These are phyloP conservation scores for Paraglomus brasilianum DNA, from an alignment of 192 early-diverging fungal genomes.

Conservation along the genomic window DNA sequence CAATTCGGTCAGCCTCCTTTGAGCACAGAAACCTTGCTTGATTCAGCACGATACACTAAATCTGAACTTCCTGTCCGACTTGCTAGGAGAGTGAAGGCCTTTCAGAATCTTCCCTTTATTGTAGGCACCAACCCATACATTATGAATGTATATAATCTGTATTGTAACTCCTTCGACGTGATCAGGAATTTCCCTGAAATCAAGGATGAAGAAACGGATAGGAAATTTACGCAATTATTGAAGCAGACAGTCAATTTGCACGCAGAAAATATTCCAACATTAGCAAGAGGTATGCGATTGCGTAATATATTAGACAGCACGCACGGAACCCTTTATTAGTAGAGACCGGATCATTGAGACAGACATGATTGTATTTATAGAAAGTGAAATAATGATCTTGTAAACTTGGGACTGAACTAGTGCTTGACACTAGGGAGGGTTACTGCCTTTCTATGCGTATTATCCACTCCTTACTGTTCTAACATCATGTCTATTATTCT, in stretches of 20 bases:
- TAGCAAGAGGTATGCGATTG: constrained; percentile 69
- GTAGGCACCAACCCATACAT: constrained; percentile 97
- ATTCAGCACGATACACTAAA: constrained; percentile 63
- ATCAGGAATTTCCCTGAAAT: constrained; percentile 67
- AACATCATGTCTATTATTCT: neutral
- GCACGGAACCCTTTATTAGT: too few relatives aligned
- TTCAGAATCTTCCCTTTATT: constrained; percentile 92
- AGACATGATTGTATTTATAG: too few relatives aligned
- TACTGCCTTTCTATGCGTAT: constrained; percentile 5
- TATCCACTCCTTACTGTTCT: constrained; percentile 7
- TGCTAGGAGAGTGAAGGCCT: constrained; percentile 80
- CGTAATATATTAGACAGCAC: too few relatives aligned
- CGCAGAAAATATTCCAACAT: constrained; percentile 82
- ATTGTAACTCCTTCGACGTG: constrained; percentile 63
- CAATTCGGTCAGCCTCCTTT: constrained; percentile 69
- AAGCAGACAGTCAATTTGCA: constrained; percentile 74
- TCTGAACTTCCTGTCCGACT: constrained; percentile 87
- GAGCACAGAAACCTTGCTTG: constrained; percentile 49
- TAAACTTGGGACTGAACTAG: too few relatives aligned
- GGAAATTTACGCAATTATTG: constrained; percentile 68
- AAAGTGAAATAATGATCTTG: too few relatives aligned
- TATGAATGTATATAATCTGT: constrained; percentile 75
- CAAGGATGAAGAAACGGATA: constrained; percentile 51
- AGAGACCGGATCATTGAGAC: too few relatives aligned
- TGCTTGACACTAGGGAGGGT: neutral